These are phyloP conservation scores for Helminthosporium solani DNA, from an alignment of 2,329 filamentous ascomycete species.

Conservation along the genomic window DNA sequence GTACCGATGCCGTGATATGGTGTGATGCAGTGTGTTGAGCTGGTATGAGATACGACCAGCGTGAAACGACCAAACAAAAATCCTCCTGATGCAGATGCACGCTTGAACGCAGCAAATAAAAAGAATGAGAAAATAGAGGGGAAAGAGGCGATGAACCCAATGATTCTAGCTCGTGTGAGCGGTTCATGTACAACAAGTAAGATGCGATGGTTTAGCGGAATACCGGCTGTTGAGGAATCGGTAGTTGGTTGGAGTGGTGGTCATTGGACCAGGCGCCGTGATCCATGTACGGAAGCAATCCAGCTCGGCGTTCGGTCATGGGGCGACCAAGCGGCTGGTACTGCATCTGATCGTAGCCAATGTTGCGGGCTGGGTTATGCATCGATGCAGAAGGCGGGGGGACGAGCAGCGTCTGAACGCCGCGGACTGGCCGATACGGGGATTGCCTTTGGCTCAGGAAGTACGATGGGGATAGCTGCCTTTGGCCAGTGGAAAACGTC, in stretches of 20 bases:
- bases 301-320: constrained; percentile 47
- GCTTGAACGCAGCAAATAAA: constrained; percentile 38
- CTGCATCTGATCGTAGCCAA: constrained; percentile 52
- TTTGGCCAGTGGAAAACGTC: constrained; percentile 62
- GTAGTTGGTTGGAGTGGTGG: constrained; percentile 43
- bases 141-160: constrained; percentile 3
- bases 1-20: constrained; percentile 21
- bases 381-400: constrained; percentile 80
- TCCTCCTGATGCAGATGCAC: constrained; percentile 37
- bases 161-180: background rate
- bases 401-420: constrained; percentile 87
- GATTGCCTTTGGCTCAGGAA: constrained; percentile 87
- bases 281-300: constrained; percentile 48
- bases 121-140: constrained; percentile 9
- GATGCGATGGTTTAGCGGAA: constrained; percentile 26
- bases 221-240: constrained; percentile 39
- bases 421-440: constrained; percentile 86
- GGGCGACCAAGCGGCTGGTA: constrained; percentile 52
- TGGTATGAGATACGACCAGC: constrained; percentile 11
- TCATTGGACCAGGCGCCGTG: constrained; percentile 40
- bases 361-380: constrained; percentile 53
- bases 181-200: constrained; percentile 5
- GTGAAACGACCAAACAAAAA: constrained; percentile 16
- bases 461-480: constrained; percentile 79
- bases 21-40: constrained; percentile 11